These are phyloP conservation scores for Saccharum officinarum DNA, from an alignment of 176 grass and related monocot genomes.

Conservation along the genomic window DNA sequence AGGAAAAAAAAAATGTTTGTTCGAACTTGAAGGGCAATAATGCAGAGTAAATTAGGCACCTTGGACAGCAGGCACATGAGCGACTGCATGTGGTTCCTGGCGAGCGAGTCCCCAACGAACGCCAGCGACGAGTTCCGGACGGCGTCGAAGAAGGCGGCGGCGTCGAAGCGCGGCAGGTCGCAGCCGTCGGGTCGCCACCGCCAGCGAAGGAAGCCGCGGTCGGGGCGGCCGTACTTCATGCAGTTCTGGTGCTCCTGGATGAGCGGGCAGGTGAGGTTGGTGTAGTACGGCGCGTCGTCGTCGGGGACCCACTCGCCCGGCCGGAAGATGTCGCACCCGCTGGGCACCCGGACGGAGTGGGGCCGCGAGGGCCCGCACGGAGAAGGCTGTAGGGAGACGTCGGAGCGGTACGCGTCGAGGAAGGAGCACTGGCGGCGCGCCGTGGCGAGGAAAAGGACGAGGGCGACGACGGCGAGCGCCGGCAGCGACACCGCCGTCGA, in stretches of 20 bases:
- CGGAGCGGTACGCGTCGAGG: constrained; percentile 11
- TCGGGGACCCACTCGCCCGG: constrained; percentile 49
- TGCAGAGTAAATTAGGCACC: background rate
- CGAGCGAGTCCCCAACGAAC: constrained; percentile 78
- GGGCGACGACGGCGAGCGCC: background rate
- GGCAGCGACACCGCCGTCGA: constrained; percentile 17
- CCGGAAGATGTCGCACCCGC: constrained; percentile 44
- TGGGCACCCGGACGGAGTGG: constrained; percentile 1
- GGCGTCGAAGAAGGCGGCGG: constrained; percentile 44
- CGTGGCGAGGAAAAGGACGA: constrained; percentile 22
- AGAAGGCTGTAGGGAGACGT: background rate
- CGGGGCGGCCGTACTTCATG: constrained; percentile 69
- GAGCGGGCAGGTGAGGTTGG: constrained; percentile 45
- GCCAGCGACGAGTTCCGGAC: constrained; percentile 51
- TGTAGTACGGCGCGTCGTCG: constrained; percentile 53
- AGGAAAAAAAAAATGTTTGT: too few species aligned
- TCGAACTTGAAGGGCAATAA: background rate
- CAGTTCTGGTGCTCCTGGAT: constrained; percentile 94
- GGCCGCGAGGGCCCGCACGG: too few species aligned
- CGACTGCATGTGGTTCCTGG: constrained; percentile 86
- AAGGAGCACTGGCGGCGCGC: background rate
- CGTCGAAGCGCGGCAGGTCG: constrained; percentile 64
- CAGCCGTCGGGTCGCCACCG: constrained; percentile 54
- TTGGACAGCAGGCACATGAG: constrained; percentile 72
- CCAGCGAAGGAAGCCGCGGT: constrained; percentile 59